These are phyloP conservation scores for Aspergillus sp. DNA, from an alignment of 2,329 filamentous ascomycete species.

Conservation along the genomic window DNA sequence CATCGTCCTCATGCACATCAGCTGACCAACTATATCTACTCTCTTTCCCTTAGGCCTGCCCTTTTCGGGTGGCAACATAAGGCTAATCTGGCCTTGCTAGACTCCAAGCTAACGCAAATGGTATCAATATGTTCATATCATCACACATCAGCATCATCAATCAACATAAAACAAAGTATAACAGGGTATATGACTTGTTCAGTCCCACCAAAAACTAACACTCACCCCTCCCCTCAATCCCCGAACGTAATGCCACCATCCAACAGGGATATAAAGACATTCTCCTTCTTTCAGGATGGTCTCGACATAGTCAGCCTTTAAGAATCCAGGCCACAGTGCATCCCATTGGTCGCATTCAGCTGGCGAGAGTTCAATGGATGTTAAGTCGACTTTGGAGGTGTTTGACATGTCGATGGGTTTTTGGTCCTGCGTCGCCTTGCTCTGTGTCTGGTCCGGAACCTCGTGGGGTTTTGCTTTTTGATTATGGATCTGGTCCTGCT, in stretches of 20 bases:
- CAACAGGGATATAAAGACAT: conserved; percentile 77
- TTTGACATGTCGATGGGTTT: conserved; percentile 75
- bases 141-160: too few relatives aligned
- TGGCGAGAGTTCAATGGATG: conserved; percentile 52
- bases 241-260: conserved; percentile 97
- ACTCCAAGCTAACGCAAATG: too few relatives aligned
- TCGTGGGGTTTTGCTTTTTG: conserved; percentile 1
- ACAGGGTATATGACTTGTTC: too few relatives aligned
- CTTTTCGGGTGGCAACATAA: too few relatives aligned
- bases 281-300: conserved; percentile 72
- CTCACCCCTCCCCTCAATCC: conserved; percentile 82
- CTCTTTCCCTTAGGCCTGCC: too few relatives aligned
- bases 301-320: conserved; percentile 60
- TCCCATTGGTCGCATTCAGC: conserved; percentile 36
- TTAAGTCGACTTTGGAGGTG: conserved; percentile 72
- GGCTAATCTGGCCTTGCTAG: too few relatives aligned
- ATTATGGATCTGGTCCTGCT: conserved; percentile 1
- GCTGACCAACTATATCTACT: too few relatives aligned
- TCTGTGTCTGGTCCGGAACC: too few relatives aligned
- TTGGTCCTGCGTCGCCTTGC: not conserved
- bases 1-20: too few relatives aligned
- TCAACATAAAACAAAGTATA: too few relatives aligned
- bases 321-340: conserved; percentile 49
- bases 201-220: conserved; percentile 93
- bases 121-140: too few relatives aligned